Evolutionary conservation across 2,329 filamentous ascomycete genomes (phyloP).

Genomic region (Fusarium longipes): DNA sequence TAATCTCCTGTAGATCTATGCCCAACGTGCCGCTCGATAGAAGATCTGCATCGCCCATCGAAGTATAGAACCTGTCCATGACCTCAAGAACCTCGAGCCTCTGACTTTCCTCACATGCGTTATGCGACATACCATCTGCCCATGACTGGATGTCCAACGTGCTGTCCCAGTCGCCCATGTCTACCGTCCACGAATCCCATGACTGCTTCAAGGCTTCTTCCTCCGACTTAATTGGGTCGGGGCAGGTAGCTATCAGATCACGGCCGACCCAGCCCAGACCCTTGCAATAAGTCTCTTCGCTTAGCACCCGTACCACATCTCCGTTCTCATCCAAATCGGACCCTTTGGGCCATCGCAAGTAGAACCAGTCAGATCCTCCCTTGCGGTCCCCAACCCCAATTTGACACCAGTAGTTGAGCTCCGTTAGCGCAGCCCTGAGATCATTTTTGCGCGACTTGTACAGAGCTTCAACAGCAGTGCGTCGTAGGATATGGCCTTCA

Average conservation of each 20-base stretch:
- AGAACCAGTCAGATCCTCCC: constrained; percentile 91
- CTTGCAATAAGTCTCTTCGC: constrained; percentile 78
- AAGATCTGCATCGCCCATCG: constrained; percentile 74
- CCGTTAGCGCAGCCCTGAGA: constrained; percentile 81
- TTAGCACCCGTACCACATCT: constrained; percentile 79
- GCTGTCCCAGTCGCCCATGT: constrained; percentile 68
- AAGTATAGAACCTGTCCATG: constrained; percentile 66
- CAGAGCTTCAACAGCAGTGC: constrained; percentile 74
- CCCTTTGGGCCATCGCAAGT: constrained; percentile 79
- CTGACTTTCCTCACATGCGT: constrained; percentile 28
- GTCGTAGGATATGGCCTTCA: constrained; percentile 83
- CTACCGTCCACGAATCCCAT: constrained; percentile 75
- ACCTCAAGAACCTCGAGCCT: constrained; percentile 57
- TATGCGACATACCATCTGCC: constrained; percentile 46
- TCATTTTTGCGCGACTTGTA: constrained; percentile 78
- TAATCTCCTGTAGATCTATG: constrained; percentile 56
- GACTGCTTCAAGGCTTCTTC: constrained; percentile 73
- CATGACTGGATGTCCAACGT: constrained; percentile 55
- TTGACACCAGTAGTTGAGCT: constrained; percentile 97
- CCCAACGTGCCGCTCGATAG: constrained; percentile 63
- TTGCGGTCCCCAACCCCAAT: constrained; percentile 91
- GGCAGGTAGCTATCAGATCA: constrained; percentile 61
- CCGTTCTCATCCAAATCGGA: constrained; percentile 75
- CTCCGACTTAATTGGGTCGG: constrained; percentile 58
- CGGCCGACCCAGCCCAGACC: constrained; percentile 83